A percentile compares a stretch with the other conserved stretches of the same genome.
Conservation (phyloP, 805 yeast species). For the Kazachstania africana region DNA sequence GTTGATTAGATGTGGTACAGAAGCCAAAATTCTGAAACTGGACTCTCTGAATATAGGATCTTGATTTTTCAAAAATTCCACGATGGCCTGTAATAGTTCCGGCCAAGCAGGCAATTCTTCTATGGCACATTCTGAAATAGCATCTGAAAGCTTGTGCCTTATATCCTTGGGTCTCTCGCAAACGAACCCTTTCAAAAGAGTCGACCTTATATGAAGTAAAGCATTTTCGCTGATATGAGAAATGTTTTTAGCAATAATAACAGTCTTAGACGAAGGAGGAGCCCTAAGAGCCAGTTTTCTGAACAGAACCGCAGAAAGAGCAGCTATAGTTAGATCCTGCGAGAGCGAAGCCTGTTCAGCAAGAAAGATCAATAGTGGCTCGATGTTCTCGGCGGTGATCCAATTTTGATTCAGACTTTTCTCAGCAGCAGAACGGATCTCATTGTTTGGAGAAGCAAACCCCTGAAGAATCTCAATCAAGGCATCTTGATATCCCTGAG, state of each 20-base stretch:
- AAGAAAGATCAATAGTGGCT: conserved; percentile 58
- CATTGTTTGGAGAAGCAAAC: conserved; percentile 70
- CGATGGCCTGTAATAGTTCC: conserved; percentile 61
- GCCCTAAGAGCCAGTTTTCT: conserved; percentile 75
- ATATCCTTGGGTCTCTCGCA: conserved; percentile 59
- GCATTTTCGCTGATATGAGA: conserved; percentile 55
- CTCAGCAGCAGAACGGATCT: conserved; percentile 69
- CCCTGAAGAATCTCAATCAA: conserved; percentile 49
- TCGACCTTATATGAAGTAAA: conserved; percentile 47
- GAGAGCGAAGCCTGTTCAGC: conserved; percentile 69
- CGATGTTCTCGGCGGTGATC: conserved; percentile 58
- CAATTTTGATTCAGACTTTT: conserved; percentile 59
- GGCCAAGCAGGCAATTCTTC: conserved; percentile 61
- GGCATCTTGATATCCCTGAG: conserved; percentile 46
- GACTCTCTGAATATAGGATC: conserved; percentile 69
- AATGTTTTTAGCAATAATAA: conserved; percentile 65
- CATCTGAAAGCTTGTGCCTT: conserved; percentile 88
- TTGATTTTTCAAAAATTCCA: conserved; percentile 45
- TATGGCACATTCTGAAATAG: conserved; percentile 83
- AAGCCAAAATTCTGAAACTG: conserved; percentile 76
- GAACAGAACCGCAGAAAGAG: conserved; percentile 80
- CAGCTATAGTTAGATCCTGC: conserved; percentile 43
- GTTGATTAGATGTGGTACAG: conserved; percentile 71
- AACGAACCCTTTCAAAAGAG: conserved; percentile 63
- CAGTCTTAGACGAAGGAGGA: conserved; percentile 46